These are phyloP conservation scores for Hypholoma fasciculare DNA, from an alignment of 768 basidiomycete genomes.

Conservation along the genomic window DNA sequence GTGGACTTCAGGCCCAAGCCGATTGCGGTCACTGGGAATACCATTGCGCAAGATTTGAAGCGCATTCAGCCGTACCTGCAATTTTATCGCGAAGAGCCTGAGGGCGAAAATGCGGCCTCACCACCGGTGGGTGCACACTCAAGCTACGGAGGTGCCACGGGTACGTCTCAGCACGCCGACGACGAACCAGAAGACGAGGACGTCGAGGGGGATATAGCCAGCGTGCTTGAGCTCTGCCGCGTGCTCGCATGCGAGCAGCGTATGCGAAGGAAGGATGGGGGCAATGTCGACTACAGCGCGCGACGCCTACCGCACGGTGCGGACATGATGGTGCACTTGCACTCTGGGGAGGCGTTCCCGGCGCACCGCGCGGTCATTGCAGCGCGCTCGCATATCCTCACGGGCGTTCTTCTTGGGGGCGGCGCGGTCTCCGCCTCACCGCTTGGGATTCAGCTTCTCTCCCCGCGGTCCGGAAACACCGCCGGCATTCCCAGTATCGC, in stretches of 20 bases:
- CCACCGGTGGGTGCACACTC: not conserved
- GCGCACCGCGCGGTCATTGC: constrained; percentile 69
- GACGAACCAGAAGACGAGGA: constrained; percentile 37
- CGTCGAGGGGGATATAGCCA: constrained; percentile 36
- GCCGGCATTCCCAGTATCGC: constrained; percentile 21
- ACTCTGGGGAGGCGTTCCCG: constrained; percentile 45
- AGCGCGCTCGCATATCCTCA: constrained; percentile 52
- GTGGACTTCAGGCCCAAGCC: constrained; percentile 64
- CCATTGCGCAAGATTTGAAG: constrained; percentile 66
- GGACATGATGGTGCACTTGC: constrained; percentile 56
- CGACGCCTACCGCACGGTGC: constrained; percentile 49
- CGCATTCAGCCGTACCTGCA: constrained; percentile 62
- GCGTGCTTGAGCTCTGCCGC: constrained; percentile 31
- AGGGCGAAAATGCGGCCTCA: not conserved
- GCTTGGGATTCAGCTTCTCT: constrained; percentile 31
- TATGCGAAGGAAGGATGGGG: constrained; percentile 18
- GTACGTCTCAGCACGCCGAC: constrained; percentile 19
- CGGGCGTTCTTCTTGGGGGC: constrained; percentile 38
- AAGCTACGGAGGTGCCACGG: not conserved
- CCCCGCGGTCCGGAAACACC: constrained; percentile 22
- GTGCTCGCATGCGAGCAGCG: constrained; percentile 29
- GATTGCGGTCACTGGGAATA: constrained; percentile 55
- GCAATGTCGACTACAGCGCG: constrained; percentile 15
- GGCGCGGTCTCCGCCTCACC: constrained; percentile 24
- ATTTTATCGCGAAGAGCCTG: constrained; percentile 14